Evolutionary conservation across 495 filamentous ascomycete species (phyloP), one percentile per base, ranked within the genome.

Genomic region (Hyaloscypha finlandica): DNA sequence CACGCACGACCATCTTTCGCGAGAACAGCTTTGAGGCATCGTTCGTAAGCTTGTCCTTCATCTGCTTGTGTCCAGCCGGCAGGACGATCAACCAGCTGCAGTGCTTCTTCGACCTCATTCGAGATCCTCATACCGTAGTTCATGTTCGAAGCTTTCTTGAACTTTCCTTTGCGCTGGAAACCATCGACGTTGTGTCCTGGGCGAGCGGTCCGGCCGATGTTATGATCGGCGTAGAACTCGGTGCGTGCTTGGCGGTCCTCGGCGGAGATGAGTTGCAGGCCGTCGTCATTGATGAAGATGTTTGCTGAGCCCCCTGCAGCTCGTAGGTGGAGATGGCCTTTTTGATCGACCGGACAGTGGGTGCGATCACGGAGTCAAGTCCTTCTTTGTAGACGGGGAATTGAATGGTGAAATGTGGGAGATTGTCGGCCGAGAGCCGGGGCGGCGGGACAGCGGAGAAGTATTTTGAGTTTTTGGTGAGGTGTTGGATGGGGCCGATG

Each of bases 301-400:
- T 89, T 89, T 4, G 89, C 89, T 0, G 87, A 83, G 14, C 89
- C 89, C 89, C 89, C 73, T 90, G 89, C 48, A 88, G 76, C 71
- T 89, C 88, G 73, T 90, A 90, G 33, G 85, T 88, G 53, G 85
- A 86, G 68, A 90, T 89, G 60, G 87, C 88, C 29, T 81, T 81
- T 68, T 88, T 87, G 57, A 90, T 74, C 1, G 86, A 88, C 16
- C 77, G 76, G 57, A 90, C 80, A 0, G 88, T 89, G 4, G 88
- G 88, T 61, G 79, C 78, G 61, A 90, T 89, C 73, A 89, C 88
- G 30, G 78, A 77, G 25, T 75, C 75, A 5, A 92, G 78, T 53
- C 89, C 88, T 75, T 92, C 90, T 71, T 90, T 92, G 78, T 91
- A 92, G 1, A 92, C 88, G 8, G 89, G 89, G 79, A 87, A 87